Evolutionary conservation across 2,329 filamentous ascomycete genomes (phyloP).

Genomic region (Pseudocercospora fijiensis): DNA sequence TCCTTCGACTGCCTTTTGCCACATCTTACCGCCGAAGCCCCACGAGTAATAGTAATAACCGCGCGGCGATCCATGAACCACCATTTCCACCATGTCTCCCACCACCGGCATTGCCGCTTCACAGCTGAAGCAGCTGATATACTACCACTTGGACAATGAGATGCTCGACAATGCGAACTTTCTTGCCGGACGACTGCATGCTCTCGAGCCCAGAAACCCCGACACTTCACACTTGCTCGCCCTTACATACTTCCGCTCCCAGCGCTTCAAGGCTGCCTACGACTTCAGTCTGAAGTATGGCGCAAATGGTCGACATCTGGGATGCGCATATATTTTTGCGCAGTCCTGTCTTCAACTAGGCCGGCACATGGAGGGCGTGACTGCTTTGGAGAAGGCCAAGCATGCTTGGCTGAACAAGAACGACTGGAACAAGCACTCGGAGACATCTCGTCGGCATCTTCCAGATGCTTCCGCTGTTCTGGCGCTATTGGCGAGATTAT

Average conservation of each 20-base stretch:
- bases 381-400: slow-evolving; percentile 78
- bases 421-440: slow-evolving; percentile 74
- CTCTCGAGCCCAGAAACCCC: slow-evolving; percentile 75
- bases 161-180: slow-evolving; percentile 88
- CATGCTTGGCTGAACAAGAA: slow-evolving; percentile 72
- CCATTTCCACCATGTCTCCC: slow-evolving; percentile 54
- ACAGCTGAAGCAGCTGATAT: slow-evolving; percentile 65
- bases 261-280: slow-evolving; percentile 80
- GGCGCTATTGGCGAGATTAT: slow-evolving; percentile 83
- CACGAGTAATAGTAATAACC: slow-evolving; percentile 7
- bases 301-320: slow-evolving; percentile 71
- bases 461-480: slow-evolving; percentile 83
- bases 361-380: slow-evolving; percentile 75
- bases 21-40: not conserved
- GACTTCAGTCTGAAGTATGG: slow-evolving; percentile 74
- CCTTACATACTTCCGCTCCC: slow-evolving; percentile 78
- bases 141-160: slow-evolving; percentile 83
- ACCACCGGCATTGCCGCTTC: slow-evolving; percentile 54
- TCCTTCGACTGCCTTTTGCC: not conserved
- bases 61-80: not conserved
- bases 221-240: slow-evolving; percentile 83
- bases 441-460: slow-evolving; percentile 68
- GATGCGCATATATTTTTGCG: slow-evolving; percentile 88
- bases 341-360: slow-evolving; percentile 81
- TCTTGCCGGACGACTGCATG: slow-evolving; percentile 80